phyloP scores from a whole-genome alignment of 805 yeast species.

The Priceomyces medius region DNA sequence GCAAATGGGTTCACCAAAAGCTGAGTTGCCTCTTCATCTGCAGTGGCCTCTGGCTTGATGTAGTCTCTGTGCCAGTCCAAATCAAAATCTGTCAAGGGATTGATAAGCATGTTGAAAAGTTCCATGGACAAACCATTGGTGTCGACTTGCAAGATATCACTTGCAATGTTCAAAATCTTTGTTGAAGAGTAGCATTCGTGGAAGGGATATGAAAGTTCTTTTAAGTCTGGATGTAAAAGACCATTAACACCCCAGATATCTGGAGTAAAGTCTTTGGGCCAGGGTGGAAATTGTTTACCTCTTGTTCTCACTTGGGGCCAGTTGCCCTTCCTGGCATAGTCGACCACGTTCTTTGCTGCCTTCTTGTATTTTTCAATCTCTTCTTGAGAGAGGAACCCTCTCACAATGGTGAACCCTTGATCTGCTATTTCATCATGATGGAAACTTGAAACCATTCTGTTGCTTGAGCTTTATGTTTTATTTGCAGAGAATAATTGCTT shows the following conservation, averaged over 20 bases:
- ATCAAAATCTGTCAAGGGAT: constrained; percentile 53
- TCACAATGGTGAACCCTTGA: constrained; percentile 38
- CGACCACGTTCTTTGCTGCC: constrained; percentile 39
- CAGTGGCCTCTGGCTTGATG: constrained; percentile 46
- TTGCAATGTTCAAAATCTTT: constrained; percentile 37
- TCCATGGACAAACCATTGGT: constrained; percentile 43
- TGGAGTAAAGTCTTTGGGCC: constrained; percentile 50
- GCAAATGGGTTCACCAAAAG: constrained; percentile 40
- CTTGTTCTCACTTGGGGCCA: constrained; percentile 51
- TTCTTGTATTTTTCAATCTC: constrained; percentile 36
- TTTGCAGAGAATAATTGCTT: no score
- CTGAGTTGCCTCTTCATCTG: constrained; percentile 43
- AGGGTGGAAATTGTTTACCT: constrained; percentile 58
- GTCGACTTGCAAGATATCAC: constrained; percentile 43
- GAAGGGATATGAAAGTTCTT: constrained; percentile 33
- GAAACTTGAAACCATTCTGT: constrained; percentile 6
- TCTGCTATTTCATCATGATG: constrained; percentile 37
- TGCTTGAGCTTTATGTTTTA: no score
- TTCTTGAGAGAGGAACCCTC: constrained; percentile 38
- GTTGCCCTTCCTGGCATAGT: constrained; percentile 44
- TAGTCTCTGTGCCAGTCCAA: constrained; percentile 55
- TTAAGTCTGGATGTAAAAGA: constrained; percentile 46
- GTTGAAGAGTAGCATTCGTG: constrained; percentile 42
- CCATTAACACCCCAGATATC: constrained; percentile 56
- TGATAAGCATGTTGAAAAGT: constrained; percentile 51